These are phyloP conservation scores for Umbelopsis ramanniana DNA, from an alignment of 192 early-diverging fungal genomes.

Conservation along the genomic window DNA sequence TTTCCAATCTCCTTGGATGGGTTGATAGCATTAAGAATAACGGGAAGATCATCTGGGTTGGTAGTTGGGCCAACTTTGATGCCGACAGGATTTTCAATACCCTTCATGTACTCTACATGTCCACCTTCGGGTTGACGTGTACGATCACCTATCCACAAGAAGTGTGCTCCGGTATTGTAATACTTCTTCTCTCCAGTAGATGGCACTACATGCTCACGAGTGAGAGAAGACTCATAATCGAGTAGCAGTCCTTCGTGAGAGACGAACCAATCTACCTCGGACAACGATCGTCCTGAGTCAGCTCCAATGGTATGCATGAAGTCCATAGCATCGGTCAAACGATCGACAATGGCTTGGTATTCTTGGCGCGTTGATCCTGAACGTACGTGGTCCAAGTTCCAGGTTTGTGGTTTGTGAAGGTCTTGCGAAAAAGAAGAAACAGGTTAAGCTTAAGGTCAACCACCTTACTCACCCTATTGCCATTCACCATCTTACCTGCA, in stretches of 20 bases:
- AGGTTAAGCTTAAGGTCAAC: neutral
- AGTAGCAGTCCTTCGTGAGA: constrained; percentile 97
- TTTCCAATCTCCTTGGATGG: constrained; percentile 87
- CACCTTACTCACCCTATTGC: neutral
- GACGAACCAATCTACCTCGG: constrained; percentile 88
- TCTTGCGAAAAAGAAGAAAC: constrained; percentile 48
- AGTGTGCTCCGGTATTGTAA: constrained; percentile 96
- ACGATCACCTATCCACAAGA: constrained; percentile 98
- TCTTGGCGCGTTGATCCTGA: constrained; percentile 76
- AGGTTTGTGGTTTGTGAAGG: constrained; percentile 86
- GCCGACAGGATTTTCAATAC: constrained; percentile 96
- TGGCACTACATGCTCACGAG: constrained; percentile 63
- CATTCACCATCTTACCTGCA: constrained; percentile 49
- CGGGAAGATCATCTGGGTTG: constrained; percentile 83
- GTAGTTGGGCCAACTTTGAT: constrained; percentile 95
- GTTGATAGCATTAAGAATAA: constrained; percentile 86
- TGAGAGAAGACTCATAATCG: constrained; percentile 91
- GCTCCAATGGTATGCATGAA: constrained; percentile 97
- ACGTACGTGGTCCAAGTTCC: constrained; percentile 91
- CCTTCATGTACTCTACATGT: constrained; percentile 97
- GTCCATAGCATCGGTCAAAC: constrained; percentile 84
- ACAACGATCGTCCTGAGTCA: constrained; percentile 59
- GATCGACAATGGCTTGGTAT: constrained; percentile 90
- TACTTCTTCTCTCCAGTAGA: constrained; percentile 58
- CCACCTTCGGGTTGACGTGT: constrained; percentile 94